Evolutionary conservation across 768 basidiomycete species (phyloP).

Genomic region (Boletus bicolor): DNA sequence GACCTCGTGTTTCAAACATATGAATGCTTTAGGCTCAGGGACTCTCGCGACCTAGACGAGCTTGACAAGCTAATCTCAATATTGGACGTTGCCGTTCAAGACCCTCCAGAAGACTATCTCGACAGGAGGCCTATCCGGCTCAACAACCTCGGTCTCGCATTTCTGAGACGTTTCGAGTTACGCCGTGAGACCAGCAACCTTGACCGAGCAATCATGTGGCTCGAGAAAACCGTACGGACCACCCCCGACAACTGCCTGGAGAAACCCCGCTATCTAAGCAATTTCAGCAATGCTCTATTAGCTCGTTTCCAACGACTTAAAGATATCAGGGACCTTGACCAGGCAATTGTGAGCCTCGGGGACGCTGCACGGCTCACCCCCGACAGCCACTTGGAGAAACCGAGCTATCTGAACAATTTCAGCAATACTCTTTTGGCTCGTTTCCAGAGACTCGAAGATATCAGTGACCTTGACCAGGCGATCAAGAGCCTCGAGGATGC

Average conservation of each 20-base stretch:
- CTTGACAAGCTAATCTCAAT: background rate
- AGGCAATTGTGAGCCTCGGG: background rate
- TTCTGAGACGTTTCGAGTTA: background rate
- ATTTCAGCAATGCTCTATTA: background rate
- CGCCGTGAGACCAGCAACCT: background rate
- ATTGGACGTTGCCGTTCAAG: background rate
- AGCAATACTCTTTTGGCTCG: no score
- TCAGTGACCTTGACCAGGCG: background rate
- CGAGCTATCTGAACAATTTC: no score
- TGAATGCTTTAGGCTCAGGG: background rate
- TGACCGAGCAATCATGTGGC: background rate
- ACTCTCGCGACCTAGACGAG: background rate
- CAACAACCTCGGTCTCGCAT: background rate
- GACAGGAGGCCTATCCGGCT: background rate
- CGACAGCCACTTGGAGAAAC: no score
- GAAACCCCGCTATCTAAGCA: background rate
- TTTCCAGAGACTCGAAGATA: no score
- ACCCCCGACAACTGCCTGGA: background rate
- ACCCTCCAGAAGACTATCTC: background rate
- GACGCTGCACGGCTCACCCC: no score
- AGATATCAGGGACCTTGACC: background rate
- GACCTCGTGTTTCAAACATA: slow-evolving; percentile 4
- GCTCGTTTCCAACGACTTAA: background rate
- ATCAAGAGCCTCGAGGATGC: no score
- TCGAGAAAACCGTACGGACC: background rate